Evolutionary conservation across 2,329 filamentous ascomycete genomes (phyloP), one percentile per base, ranked within the genome.

Genomic region (Phyllosticta citribraziliensis): DNA sequence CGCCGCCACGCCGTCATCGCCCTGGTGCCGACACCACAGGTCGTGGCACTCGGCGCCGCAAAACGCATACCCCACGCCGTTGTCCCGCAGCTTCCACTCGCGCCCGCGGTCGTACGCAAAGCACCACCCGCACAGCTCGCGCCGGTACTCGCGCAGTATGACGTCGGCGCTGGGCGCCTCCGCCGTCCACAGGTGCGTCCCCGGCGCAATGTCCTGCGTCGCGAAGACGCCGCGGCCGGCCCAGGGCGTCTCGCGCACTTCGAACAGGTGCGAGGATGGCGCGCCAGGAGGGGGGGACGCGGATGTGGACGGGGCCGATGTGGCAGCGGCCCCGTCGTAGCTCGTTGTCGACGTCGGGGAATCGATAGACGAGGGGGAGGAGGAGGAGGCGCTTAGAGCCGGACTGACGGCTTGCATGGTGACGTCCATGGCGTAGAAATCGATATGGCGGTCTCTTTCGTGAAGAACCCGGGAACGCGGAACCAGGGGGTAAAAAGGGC

Each of bases 101-200:
- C 75, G 70, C 1, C 78, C 78, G 22, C 73, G 68, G 30, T 79
- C 73, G 66, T 79, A 80, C 20, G 62, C 60, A 60, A 80, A 79
- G 66, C 78, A 80, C 25, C 74, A 69, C 0, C 73, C 77, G 67
- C 78, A 80, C 11, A 79, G 78, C 69, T 80, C 78, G 51, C 76
- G 76, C 9, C 75, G 70, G 66, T 79, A 80, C 56, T 77, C 71
- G 55, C 76, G 73, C 51, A 77, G 72, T 3, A 80, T 63, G 9
- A 79, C 74, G 30, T 71, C 71, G 1, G 75, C 68, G 3, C 72
- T 69, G 1, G 77, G 71, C 19, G 73, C 70, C n/a, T 68, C 65
- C 19, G 74, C 72, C 19, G 68, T 68, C 63, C 71, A 73, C 8
- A 80, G 63, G 8, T 72, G 63, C 0, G 75, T 75, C 52, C 67